phyloP scores from a whole-genome alignment of 345 rosid genomes.

The Bretschneidera sinensis region DNA sequence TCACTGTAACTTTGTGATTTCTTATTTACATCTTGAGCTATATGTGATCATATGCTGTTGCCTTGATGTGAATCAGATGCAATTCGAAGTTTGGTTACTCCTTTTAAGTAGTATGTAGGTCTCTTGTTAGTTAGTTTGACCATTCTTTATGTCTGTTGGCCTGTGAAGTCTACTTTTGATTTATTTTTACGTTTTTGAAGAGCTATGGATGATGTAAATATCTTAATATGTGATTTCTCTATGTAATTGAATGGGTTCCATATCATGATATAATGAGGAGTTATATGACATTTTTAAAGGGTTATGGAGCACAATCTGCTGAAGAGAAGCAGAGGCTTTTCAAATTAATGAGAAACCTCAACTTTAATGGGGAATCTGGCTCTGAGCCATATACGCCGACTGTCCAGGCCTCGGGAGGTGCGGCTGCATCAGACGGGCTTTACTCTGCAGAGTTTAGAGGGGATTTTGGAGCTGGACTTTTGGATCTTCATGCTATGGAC shows the following conservation, averaged over 20 bases:
- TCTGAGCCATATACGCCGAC: constrained; percentile 69
- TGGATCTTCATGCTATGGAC: constrained; percentile 99
- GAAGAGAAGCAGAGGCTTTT: constrained; percentile 97
- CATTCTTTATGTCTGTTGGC: background rate
- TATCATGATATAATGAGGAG: background rate
- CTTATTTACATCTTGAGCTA: too few relatives aligned
- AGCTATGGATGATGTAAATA: background rate
- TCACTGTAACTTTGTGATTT: background rate
- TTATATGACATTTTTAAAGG: constrained; percentile 41
- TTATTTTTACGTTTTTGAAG: background rate
- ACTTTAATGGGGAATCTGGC: constrained; percentile 88
- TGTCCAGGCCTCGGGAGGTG: constrained; percentile 55
- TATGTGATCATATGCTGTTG: too few relatives aligned
- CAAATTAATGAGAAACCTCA: constrained; percentile 91
- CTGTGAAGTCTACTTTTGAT: background rate
- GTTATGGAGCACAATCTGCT: constrained; percentile 94
- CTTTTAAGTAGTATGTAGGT: background rate
- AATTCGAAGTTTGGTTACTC: background rate
- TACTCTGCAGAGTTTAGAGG: constrained; percentile 92
- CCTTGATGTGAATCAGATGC: too few relatives aligned
- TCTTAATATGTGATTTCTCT: background rate
- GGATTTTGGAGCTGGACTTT: constrained; percentile 96
- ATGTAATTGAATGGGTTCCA: background rate
- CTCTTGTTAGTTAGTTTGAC: background rate
- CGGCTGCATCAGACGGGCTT: constrained; percentile 66